Conservation (phyloP, 164 flowering plant species). For the Pachysandra terminalis region DNA sequence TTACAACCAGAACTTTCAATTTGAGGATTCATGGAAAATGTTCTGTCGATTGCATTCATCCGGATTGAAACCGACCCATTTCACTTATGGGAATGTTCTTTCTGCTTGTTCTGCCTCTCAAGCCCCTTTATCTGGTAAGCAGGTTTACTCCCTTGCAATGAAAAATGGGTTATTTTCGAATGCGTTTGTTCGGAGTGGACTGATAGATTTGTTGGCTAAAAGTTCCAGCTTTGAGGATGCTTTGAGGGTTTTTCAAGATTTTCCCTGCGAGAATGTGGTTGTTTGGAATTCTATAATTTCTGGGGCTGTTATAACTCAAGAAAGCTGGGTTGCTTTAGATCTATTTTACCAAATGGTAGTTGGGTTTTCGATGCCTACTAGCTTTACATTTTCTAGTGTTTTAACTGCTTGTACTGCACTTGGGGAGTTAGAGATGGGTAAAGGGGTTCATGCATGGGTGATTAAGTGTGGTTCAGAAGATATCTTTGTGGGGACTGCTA, state of each 20-base stretch:
- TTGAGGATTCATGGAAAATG: slow-evolving; percentile 37
- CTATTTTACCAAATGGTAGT: slow-evolving; percentile 49
- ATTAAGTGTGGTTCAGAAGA: slow-evolving; percentile 55
- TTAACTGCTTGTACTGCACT: slow-evolving; percentile 62
- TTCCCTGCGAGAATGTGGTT: slow-evolving; percentile 53
- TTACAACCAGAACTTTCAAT: slow-evolving; percentile 29
- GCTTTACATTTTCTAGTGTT: slow-evolving; percentile 58
- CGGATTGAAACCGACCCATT: slow-evolving; percentile 44
- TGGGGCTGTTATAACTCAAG: slow-evolving; percentile 58
- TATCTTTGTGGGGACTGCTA: slow-evolving; percentile 60
- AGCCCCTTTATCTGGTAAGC: slow-evolving; percentile 33
- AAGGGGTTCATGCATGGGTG: slow-evolving; percentile 52
- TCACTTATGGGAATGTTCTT: slow-evolving; percentile 67
- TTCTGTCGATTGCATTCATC: slow-evolving; percentile 46
- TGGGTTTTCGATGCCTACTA: slow-evolving; percentile 39
- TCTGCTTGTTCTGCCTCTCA: slow-evolving; percentile 59
- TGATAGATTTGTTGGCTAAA: slow-evolving; percentile 65
- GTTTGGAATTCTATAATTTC: slow-evolving; percentile 78
- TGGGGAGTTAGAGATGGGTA: slow-evolving; percentile 52
- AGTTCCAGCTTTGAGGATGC: slow-evolving; percentile 49
- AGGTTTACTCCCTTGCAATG: slow-evolving; percentile 44
- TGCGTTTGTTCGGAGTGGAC: slow-evolving; percentile 54
- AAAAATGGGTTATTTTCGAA: slow-evolving; percentile 54
- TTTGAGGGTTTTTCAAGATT: slow-evolving; percentile 55
- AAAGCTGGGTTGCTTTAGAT: slow-evolving; percentile 44